phyloP scores from a whole-genome alignment of 2,329 filamentous ascomycete genomes.

The Phialemoniopsis sp. region DNA sequence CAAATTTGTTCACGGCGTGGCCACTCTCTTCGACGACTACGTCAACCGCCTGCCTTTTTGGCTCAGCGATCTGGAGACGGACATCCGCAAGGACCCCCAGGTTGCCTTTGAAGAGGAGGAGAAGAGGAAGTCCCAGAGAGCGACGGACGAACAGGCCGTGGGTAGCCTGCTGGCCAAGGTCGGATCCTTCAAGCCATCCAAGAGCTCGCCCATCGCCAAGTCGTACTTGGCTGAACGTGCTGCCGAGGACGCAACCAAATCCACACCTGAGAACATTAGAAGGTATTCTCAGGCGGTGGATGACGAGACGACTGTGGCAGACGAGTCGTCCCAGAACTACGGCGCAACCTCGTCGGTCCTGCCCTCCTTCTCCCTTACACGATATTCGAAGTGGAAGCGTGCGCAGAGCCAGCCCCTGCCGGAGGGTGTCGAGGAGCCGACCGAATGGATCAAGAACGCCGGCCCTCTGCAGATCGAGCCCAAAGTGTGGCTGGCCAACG shows the following conservation, averaged over 20 bases:
- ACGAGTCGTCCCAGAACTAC: conserved; percentile 29
- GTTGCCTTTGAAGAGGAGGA: conserved; percentile 89
- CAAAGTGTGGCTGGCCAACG: conserved; percentile 98
- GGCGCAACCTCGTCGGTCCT: conserved; percentile 67
- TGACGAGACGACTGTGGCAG: conserved; percentile 20
- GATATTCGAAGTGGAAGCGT: conserved; percentile 60
- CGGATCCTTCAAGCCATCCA: conserved; percentile 52
- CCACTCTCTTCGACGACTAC: conserved; percentile 88
- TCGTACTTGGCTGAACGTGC: conserved; percentile 58
- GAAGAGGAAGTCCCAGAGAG: conserved; percentile 72
- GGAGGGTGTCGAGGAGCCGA: conserved; percentile 82
- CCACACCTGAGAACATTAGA: too few species aligned
- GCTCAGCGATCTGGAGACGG: conserved; percentile 85
- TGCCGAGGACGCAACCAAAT: conserved; percentile 30
- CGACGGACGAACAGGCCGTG: conserved; percentile 83
- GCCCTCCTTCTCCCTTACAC: conserved; percentile 76
- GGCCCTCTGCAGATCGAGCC: conserved; percentile 91
- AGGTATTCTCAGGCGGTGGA: conserved; percentile 14
- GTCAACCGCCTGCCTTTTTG: conserved; percentile 97
- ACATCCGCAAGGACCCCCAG: conserved; percentile 91
- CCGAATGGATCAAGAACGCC: conserved; percentile 88
- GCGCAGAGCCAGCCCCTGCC: conserved; percentile 58
- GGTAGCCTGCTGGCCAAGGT: conserved; percentile 74
- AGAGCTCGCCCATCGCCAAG: conserved; percentile 64
- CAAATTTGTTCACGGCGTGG: conserved; percentile 93